Conservation (phyloP, 225 moss, liverwort and hornwort species). For the Pseudoscleropodium purum region DNA sequence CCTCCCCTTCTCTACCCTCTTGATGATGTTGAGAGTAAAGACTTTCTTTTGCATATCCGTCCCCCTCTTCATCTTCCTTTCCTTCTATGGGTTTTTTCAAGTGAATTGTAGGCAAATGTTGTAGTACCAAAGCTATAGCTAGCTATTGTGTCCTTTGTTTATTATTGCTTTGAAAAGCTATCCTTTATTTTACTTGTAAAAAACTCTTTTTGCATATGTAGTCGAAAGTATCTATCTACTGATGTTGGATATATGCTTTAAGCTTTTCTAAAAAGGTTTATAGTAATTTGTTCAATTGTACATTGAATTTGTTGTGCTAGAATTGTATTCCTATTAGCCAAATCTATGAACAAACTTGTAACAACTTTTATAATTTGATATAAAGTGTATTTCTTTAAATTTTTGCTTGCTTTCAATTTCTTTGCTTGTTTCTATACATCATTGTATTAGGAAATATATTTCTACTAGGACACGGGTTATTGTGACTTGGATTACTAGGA, state of each 20-base stretch:
- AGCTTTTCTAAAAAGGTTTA: neutral
- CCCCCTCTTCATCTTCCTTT: no score
- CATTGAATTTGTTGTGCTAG: neutral
- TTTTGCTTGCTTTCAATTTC: neutral
- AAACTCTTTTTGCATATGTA: neutral
- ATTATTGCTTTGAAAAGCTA: neutral
- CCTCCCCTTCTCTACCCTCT: neutral
- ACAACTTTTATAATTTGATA: rapidly evolving
- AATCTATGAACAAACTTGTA: neutral
- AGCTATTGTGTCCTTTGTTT: neutral
- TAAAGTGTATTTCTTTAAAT: neutral
- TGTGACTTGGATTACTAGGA: no score
- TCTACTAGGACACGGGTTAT: no score
- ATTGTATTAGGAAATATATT: neutral
- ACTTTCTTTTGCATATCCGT: neutral
- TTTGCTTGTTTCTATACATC: neutral
- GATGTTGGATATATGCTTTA: neutral
- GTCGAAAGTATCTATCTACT: rapidly evolving
- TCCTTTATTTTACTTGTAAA: neutral
- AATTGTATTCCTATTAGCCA: neutral
- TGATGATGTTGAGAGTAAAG: neutral
- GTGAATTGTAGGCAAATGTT: no score
- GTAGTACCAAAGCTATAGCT: neutral
- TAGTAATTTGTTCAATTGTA: neutral
- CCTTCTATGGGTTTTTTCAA: no score